Conservation (phyloP, 2,329 filamentous ascomycete genomes). For the Alternaria novae-zelandiae region DNA sequence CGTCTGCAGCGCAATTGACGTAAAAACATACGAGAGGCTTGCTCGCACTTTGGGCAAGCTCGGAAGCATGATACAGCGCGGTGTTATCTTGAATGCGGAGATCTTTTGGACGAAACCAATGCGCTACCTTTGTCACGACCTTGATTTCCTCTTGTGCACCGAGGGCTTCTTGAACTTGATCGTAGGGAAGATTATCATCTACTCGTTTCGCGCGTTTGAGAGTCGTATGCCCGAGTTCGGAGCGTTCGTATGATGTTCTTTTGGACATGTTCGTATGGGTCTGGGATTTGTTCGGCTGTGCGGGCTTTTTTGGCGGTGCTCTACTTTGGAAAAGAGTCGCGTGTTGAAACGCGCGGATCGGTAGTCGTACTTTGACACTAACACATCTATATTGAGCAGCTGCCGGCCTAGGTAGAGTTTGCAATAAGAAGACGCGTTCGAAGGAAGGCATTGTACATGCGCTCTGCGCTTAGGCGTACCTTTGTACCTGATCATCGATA, state of each 20-base stretch:
- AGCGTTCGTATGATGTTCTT: conserved; percentile 37
- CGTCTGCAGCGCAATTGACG: conserved; percentile 55
- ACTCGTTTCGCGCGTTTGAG: conserved; percentile 59
- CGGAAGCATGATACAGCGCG: conserved; percentile 54
- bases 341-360: conserved; percentile 12
- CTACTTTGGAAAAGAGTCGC: conserved; percentile 11
- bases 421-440: conserved; percentile 3
- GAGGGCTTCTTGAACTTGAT: conserved; percentile 50
- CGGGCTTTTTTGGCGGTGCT: conserved; percentile 8
- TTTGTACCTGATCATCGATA: conserved; percentile 17
- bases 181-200: conserved; percentile 54
- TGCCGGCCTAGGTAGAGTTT: neutral
- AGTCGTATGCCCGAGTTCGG: conserved; percentile 52
- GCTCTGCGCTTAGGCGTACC: neutral
- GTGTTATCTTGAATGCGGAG: conserved; percentile 59
- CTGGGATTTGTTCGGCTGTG: neutral
- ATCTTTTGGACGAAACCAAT: conserved; percentile 62
- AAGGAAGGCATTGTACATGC: conserved; percentile 16
- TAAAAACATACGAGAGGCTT: conserved; percentile 55
- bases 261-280: conserved; percentile 28
- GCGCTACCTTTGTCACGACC: conserved; percentile 52
- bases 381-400: neutral
- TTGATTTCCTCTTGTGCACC: conserved; percentile 48
- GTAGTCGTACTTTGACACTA: neutral
- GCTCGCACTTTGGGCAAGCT: conserved; percentile 53